phyloP scores from a whole-genome alignment of 495 filamentous ascomycete genomes.

The Hyaloscypha variabilis region DNA sequence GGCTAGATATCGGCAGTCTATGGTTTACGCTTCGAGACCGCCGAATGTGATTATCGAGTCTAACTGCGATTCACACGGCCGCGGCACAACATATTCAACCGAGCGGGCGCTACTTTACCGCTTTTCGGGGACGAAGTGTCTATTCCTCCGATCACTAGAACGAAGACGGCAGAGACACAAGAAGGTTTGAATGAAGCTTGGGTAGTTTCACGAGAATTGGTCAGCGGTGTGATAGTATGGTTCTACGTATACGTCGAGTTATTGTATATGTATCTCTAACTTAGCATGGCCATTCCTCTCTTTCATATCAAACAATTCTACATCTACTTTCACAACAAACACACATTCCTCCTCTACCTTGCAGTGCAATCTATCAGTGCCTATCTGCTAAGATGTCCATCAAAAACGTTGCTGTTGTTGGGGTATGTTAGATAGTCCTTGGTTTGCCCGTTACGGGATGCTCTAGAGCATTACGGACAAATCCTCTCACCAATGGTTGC shows the following conservation, averaged over 20 bases:
- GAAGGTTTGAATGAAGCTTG: too few relatives aligned
- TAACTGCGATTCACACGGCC: too few relatives aligned
- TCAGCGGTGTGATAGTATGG: too few relatives aligned
- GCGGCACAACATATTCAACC: slow-evolving; percentile 7
- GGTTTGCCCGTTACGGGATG: neutral
- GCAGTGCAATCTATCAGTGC: neutral
- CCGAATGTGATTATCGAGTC: too few relatives aligned
- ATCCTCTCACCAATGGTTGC: neutral
- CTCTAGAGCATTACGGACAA: slow-evolving; percentile 9
- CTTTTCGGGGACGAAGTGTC: too few relatives aligned
- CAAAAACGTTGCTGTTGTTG: slow-evolving; percentile 18
- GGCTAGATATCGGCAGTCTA: too few relatives aligned
- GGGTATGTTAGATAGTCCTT: slow-evolving; percentile 16
- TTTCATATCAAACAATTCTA: neutral
- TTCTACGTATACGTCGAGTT: too few relatives aligned
- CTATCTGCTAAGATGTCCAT: slow-evolving; percentile 13
- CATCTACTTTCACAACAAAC: neutral
- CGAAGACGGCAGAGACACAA: too few relatives aligned
- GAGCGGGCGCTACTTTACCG: too few relatives aligned
- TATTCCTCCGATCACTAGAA: too few relatives aligned
- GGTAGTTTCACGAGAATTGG: too few relatives aligned
- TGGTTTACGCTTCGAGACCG: too few relatives aligned
- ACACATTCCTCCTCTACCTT: slow-evolving; percentile 4
- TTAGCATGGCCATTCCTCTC: neutral
- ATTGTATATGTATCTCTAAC: slow-evolving; percentile 13